Conservation (phyloP, 1,284 basidiomycete species). For the Tilletia setariae region DNA sequence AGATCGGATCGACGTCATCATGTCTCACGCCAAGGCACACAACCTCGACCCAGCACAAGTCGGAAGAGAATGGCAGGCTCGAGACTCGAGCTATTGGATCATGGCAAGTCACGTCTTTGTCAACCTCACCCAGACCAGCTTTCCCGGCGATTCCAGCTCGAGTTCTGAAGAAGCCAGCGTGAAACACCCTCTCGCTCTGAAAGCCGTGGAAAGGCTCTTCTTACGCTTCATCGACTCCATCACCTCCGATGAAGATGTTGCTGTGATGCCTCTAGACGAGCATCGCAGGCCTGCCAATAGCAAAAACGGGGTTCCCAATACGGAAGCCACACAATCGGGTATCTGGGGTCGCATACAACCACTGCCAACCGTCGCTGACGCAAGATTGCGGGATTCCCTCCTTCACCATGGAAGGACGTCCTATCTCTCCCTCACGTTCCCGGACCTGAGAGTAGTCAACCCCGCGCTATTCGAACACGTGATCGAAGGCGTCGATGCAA, state of each 20-base stretch:
- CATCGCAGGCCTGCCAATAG: neutral
- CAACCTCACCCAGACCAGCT: constrained; percentile 14
- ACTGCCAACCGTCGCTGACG: constrained; percentile 20
- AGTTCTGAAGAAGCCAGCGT: too few relatives aligned
- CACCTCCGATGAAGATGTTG: neutral
- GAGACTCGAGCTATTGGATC: constrained; percentile 19
- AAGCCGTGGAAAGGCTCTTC: constrained; percentile 19
- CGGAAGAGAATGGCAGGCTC: neutral
- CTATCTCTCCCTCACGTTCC: constrained; percentile 23
- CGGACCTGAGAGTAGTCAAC: constrained; percentile 19
- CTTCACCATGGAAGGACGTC: constrained; percentile 18
- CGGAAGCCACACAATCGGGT: neutral
- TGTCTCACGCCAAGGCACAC: neutral
- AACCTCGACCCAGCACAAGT: too few relatives aligned
- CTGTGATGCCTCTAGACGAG: neutral
- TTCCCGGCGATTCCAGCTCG: neutral
- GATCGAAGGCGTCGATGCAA: constrained; percentile 23
- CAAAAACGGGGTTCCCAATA: neutral
- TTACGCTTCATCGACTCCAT: constrained; percentile 20
- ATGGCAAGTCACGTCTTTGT: constrained; percentile 17
- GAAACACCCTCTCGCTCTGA: constrained; percentile 22
- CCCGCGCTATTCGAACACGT: constrained; percentile 15
- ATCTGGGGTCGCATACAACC: neutral
- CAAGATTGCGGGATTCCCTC: constrained; percentile 15
- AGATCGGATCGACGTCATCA: constrained; percentile 13